Conservation (phyloP, 176 grass and related monocot species). For the Bothriochloa decipiens region DNA sequence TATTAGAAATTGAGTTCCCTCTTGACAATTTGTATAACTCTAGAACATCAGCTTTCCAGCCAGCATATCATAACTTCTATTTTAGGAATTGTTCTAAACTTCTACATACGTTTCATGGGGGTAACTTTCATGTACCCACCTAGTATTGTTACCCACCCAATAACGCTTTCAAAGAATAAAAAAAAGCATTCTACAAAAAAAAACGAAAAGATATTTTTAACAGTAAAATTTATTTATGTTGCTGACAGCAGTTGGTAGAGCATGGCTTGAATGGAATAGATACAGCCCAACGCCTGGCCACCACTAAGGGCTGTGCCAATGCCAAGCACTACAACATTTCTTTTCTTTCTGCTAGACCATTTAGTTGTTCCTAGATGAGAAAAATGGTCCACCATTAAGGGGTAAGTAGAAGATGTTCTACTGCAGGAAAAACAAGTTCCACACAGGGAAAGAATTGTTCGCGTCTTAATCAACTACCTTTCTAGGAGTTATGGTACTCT, state of each 20-base stretch:
- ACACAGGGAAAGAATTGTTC: background rate
- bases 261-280: background rate
- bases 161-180: background rate
- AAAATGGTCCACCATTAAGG: background rate
- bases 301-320: background rate
- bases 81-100: conserved; percentile 4
- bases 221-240: background rate
- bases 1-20: background rate
- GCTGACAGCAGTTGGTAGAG: background rate
- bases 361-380: background rate
- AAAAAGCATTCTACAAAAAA: background rate
- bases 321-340: background rate
- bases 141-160: background rate
- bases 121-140: background rate
- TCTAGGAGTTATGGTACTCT: conserved; percentile 16
- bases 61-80: conserved; percentile 5
- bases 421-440: background rate
- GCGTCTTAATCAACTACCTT: conserved; percentile 30
- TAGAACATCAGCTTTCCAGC: background rate
- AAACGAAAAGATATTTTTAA: background rate
- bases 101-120: background rate
- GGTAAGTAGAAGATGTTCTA: background rate
- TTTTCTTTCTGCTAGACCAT: background rate
- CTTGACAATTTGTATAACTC: background rate
- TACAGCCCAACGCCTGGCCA: background rate